phyloP scores from a whole-genome alignment of 306 rosid species.

The Quillaja saponaria region DNA sequence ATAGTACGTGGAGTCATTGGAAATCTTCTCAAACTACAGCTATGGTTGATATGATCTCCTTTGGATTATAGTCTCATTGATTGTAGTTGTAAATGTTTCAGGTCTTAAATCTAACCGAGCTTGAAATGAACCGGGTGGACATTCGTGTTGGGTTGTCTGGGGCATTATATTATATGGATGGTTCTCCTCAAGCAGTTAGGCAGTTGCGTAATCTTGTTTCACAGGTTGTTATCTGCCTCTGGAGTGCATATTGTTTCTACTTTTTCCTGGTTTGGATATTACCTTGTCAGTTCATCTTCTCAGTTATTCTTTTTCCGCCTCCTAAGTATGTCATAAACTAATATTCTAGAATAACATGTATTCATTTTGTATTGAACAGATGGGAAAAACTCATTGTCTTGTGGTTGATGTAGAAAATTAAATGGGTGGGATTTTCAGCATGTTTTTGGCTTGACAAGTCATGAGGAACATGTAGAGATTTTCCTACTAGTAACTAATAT shows the following conservation, averaged over 20 bases:
- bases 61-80: slow-evolving; percentile 30
- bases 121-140: slow-evolving; percentile 92
- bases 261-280: slow-evolving; percentile 17
- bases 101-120: slow-evolving; percentile 96
- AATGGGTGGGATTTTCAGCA: not conserved
- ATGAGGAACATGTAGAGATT: slow-evolving; percentile 5
- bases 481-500: no score
- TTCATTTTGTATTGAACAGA: no score
- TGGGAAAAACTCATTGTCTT: no score
- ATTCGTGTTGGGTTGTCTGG: slow-evolving; percentile 94
- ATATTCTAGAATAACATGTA: no score
- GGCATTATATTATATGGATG: slow-evolving; percentile 90
- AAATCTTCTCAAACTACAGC: slow-evolving; percentile 19
- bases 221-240: slow-evolving; percentile 60
- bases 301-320: slow-evolving; percentile 6
- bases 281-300: slow-evolving; percentile 28
- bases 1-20: no score
- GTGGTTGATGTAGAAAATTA: no score
- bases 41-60: no score
- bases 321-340: not conserved
- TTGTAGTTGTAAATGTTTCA: slow-evolving; percentile 46
- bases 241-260: slow-evolving; percentile 24
- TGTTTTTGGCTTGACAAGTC: slow-evolving; percentile 18
- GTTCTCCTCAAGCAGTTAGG: slow-evolving; percentile 97
- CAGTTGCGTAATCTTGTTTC: slow-evolving; percentile 96